These are phyloP conservation scores for Arachnopeziza araneosa DNA, from an alignment of 2,329 filamentous ascomycete species.

Conservation along the genomic window DNA sequence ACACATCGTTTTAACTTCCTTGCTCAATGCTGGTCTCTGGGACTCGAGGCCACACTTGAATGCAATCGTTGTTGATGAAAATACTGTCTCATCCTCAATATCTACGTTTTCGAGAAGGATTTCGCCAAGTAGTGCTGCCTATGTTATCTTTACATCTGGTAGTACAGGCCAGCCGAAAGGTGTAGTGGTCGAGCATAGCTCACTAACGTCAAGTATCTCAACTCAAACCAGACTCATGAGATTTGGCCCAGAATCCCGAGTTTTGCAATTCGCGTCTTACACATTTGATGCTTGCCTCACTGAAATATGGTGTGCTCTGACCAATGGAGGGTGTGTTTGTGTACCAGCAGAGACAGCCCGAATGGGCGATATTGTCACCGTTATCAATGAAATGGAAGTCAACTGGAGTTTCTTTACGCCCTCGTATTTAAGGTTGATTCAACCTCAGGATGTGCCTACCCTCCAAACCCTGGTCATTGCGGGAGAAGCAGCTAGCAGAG, in stretches of 20 bases:
- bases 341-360: constrained; percentile 35
- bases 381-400: constrained; percentile 14
- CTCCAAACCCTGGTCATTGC: constrained; percentile 19
- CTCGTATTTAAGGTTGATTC: constrained; percentile 19
- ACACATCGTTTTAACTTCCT: neutral
- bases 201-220: constrained; percentile 24
- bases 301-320: constrained; percentile 26
- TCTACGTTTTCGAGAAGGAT: neutral
- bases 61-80: no score
- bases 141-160: constrained; percentile 20
- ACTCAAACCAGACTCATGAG: constrained; percentile 27
- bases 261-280: constrained; percentile 9
- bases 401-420: constrained; percentile 25
- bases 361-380: constrained; percentile 31
- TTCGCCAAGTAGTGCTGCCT: constrained; percentile 15
- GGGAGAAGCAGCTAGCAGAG: constrained; percentile 31
- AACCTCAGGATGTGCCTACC: constrained; percentile 13
- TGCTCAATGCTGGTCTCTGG: no score
- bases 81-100: no score
- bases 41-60: no score
- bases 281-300: constrained; percentile 29
- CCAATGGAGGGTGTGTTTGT: constrained; percentile 34
- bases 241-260: constrained; percentile 4
- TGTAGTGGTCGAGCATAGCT: constrained; percentile 21
- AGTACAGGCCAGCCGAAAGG: constrained; percentile 38